A percentile compares a stretch with the other conserved stretches of the same genome.
Conservation (phyloP, 768 basidiomycete species). For the Leccinum broughii region DNA sequence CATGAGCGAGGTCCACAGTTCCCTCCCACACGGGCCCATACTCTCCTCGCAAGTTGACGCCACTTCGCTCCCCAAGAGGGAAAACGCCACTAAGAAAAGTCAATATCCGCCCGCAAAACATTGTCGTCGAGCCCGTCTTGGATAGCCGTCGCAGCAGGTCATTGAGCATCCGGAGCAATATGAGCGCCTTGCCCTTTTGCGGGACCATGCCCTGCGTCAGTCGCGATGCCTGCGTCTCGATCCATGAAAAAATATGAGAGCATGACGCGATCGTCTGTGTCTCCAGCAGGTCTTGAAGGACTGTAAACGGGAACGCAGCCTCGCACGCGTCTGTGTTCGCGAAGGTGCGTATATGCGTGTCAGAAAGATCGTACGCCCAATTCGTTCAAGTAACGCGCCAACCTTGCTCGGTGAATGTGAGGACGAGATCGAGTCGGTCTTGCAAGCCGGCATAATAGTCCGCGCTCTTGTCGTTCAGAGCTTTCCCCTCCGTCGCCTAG, state of each 20-base stretch:
- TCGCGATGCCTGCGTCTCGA: slow-evolving; percentile 67
- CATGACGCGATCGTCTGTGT: slow-evolving; percentile 84
- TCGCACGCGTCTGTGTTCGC: slow-evolving; percentile 71
- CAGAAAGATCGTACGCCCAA: slow-evolving; percentile 1
- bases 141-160: slow-evolving; percentile 85
- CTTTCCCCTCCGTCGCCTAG: slow-evolving; percentile 68
- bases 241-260: slow-evolving; percentile 86
- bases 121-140: slow-evolving; percentile 80
- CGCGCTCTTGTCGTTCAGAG: slow-evolving; percentile 50
- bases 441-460: slow-evolving; percentile 63
- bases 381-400: slow-evolving; percentile 23
- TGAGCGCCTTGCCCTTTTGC: slow-evolving; percentile 84
- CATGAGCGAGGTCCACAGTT: slow-evolving; percentile 50
- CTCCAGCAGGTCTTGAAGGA: slow-evolving; percentile 82
- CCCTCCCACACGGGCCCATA: slow-evolving; percentile 80
- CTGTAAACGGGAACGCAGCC: slow-evolving; percentile 64
- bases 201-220: slow-evolving; percentile 80
- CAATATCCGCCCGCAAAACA: slow-evolving; percentile 87
- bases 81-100: slow-evolving; percentile 86
- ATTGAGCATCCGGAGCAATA: slow-evolving; percentile 82
- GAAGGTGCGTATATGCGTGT: neutral
- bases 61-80: slow-evolving; percentile 84
- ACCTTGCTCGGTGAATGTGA: slow-evolving; percentile 80
- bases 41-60: slow-evolving; percentile 89
- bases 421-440: slow-evolving; percentile 67